Evolutionary conservation across 257 asterid genomes (phyloP).

Genomic region (Nicotiana tabacum): DNA sequence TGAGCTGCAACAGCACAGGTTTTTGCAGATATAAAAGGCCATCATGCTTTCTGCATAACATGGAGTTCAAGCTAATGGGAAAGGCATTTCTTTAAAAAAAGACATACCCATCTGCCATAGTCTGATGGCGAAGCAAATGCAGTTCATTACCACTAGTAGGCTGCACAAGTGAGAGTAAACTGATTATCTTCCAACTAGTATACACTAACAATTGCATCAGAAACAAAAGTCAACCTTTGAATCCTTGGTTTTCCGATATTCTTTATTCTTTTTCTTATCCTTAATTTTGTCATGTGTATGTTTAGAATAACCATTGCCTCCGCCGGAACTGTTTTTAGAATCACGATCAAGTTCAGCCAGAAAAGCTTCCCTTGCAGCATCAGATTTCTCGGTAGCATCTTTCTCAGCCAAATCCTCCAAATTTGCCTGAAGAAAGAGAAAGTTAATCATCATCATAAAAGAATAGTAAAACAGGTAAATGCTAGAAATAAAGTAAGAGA

Average conservation of each 20-base stretch:
- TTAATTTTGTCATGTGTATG: constrained; percentile 58
- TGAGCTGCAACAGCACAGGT: constrained; percentile 50
- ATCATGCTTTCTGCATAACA: not conserved
- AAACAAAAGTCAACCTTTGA: constrained; percentile 45
- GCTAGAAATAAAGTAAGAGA: not conserved
- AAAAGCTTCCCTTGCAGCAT: constrained; percentile 93
- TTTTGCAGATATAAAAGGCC: constrained; percentile 3
- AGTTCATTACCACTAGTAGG: constrained; percentile 43
- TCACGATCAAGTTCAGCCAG: constrained; percentile 91
- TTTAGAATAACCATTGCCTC: constrained; percentile 54
- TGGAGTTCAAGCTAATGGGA: not conserved
- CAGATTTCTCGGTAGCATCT: constrained; percentile 96
- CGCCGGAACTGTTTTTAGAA: constrained; percentile 52
- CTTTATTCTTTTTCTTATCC: constrained; percentile 82
- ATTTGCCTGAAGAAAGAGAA: constrained; percentile 46
- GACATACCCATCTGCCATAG: constrained; percentile 61
- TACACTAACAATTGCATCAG: not conserved
- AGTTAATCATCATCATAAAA: constrained; percentile 15
- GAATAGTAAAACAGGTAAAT: constrained; percentile 13
- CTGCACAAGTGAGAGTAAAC: constrained; percentile 43
- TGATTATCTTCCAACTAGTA: constrained; percentile 1
- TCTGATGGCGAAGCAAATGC: constrained; percentile 29
- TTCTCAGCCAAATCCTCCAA: constrained; percentile 88
- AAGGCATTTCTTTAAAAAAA: not conserved
- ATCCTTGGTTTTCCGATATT: constrained; percentile 65